Conservation (phyloP, 1,284 basidiomycete genomes). For the Kalmanozyma brasiliensis region DNA sequence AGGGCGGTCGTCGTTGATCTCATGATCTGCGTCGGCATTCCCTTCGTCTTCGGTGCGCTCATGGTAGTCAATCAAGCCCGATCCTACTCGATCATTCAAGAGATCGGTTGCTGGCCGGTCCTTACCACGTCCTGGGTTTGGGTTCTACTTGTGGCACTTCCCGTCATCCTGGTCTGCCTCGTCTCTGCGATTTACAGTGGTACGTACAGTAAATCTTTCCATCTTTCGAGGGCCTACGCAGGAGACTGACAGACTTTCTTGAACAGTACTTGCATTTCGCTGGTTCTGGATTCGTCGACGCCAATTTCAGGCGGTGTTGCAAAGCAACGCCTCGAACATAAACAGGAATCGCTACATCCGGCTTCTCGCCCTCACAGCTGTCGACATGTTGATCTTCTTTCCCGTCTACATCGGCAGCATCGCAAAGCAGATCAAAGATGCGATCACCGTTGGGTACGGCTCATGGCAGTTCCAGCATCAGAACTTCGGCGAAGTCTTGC, state of each 20-base stretch:
- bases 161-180: constrained; percentile 9
- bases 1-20: constrained; percentile 15
- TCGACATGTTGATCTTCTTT: constrained; percentile 20
- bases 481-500: no score
- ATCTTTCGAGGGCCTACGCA: background rate
- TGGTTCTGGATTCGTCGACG: constrained; percentile 30
- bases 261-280: constrained; percentile 18
- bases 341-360: constrained; percentile 16
- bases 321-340: constrained; percentile 14
- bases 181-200: constrained; percentile 17
- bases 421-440: background rate
- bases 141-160: constrained; percentile 13
- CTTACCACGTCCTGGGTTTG: constrained; percentile 8
- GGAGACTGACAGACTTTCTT: background rate
- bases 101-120: constrained; percentile 23
- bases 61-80: constrained; percentile 31
- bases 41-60: constrained; percentile 11
- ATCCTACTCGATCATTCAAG: constrained; percentile 15
- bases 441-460: constrained; percentile 4
- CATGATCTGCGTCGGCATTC: constrained; percentile 17
- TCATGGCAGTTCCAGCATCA: constrained; percentile 22
- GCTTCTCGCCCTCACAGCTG: constrained; percentile 9
- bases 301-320: constrained; percentile 25
- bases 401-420: constrained; percentile 10
- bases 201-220: background rate